Conservation (phyloP, 2,329 filamentous ascomycete species). For the Dothideomycetes sp. region DNA sequence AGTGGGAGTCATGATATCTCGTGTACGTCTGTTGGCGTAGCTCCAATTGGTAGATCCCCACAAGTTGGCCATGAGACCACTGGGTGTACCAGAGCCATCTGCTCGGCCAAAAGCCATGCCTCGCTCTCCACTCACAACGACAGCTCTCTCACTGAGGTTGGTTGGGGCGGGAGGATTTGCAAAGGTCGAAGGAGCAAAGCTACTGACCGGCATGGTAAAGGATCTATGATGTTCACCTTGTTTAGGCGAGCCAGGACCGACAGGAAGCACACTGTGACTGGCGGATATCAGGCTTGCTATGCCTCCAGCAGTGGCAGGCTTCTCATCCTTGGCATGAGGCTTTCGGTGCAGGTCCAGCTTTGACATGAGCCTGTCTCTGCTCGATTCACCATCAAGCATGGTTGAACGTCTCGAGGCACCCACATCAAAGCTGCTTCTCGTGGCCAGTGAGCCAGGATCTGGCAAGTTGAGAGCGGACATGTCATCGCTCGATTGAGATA, state of each 20-base stretch:
- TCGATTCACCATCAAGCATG: slow-evolving; percentile 53
- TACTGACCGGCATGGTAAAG: slow-evolving; percentile 44
- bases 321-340: slow-evolving; percentile 45
- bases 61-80: slow-evolving; percentile 80
- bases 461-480: slow-evolving; percentile 45
- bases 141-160: slow-evolving; percentile 74
- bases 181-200: slow-evolving; percentile 69
- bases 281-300: slow-evolving; percentile 80
- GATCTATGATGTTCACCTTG: slow-evolving; percentile 10
- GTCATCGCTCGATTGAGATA: slow-evolving; percentile 44
- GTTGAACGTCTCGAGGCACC: slow-evolving; percentile 26
- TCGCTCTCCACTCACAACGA: slow-evolving; percentile 69
- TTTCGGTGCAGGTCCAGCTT: slow-evolving; percentile 86
- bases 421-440: slow-evolving; percentile 65
- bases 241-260: slow-evolving; percentile 31
- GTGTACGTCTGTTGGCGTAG: slow-evolving; percentile 50
- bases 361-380: slow-evolving; percentile 79
- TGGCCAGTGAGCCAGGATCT: slow-evolving; percentile 27
- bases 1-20: slow-evolving; percentile 34
- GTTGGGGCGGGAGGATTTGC: slow-evolving; percentile 76
- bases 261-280: slow-evolving; percentile 67
- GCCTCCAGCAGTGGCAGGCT: slow-evolving; percentile 36
- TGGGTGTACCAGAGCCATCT: slow-evolving; percentile 61
- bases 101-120: slow-evolving; percentile 48
- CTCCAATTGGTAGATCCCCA: slow-evolving; percentile 87